Evolutionary conservation across 2,329 filamentous ascomycete species (phyloP).

Genomic region (Sporothrix pseudoabietina): DNA sequence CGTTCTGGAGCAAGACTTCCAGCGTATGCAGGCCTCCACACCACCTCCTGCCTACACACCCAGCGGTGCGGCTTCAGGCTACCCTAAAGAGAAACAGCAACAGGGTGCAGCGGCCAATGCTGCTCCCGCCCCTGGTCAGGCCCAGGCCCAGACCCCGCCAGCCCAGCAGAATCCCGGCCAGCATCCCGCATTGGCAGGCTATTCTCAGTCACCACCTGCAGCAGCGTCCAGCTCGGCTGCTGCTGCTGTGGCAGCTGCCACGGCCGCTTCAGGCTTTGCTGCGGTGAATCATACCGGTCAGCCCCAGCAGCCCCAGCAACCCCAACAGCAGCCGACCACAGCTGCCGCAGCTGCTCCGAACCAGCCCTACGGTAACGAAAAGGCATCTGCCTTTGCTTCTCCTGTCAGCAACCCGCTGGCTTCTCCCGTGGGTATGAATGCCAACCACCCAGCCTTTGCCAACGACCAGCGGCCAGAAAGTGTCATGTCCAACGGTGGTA

Average conservation of each 20-base stretch:
- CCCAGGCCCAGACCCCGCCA: background rate
- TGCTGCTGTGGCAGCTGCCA: constrained; percentile 30
- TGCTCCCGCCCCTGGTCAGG: background rate
- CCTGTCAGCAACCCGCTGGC: constrained; percentile 41
- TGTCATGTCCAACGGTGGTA: constrained; percentile 47
- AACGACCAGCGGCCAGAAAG: constrained; percentile 68
- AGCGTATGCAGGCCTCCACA: constrained; percentile 77
- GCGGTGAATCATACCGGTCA: constrained; percentile 20
- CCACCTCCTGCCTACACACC: constrained; percentile 92
- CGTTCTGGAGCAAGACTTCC: constrained; percentile 83
- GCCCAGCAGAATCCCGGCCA: constrained; percentile 32
- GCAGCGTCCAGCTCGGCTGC: constrained; percentile 29
- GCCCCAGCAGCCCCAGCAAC: constrained; percentile 32
- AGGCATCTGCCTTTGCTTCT: constrained; percentile 36
- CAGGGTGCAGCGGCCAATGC: constrained; percentile 36
- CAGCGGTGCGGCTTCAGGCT: constrained; percentile 59
- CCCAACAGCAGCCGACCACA: constrained; percentile 27
- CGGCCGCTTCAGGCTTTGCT: constrained; percentile 35
- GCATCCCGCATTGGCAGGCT: constrained; percentile 31
- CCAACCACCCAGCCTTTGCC: constrained; percentile 85
- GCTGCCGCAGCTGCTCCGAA: constrained; percentile 22
- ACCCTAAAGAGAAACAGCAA: constrained; percentile 77
- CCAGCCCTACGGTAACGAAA: constrained; percentile 28
- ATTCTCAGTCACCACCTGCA: constrained; percentile 21
- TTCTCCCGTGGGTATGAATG: constrained; percentile 57